Base-by-base conservation (phyloP, 345 rosid species). In the Cardiospermum halicacabum region DNA sequence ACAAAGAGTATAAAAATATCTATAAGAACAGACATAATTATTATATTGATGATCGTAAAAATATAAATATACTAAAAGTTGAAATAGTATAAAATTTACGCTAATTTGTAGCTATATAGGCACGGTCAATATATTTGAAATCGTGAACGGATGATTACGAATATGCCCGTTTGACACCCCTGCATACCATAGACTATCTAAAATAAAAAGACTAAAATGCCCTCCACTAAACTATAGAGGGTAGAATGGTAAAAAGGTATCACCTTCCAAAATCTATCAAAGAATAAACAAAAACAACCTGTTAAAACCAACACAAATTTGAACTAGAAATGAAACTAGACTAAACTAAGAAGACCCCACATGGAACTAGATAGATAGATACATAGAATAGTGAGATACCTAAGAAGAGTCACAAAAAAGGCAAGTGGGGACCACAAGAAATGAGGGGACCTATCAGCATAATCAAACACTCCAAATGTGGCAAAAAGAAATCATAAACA, bases 401-500 rank as follows among this genome's bases (percentile, higher is more conserved):
- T 48, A 6, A 11, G 62, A 27, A 3, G 5, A 53, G 49, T n/a
- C 27, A 39, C 4, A 42, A 56, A 27, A 40, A 51, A 15, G 45
- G 39, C 7, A 57, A n/a, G 37, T 36, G 80, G 69, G 47, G 58
- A 65, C 69, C 65, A 49, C 24, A 54, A 48, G n/a, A n/a, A n/a
- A 43, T 15, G 54, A 36, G 11, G 19, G 37, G 75, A 4, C 72
- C 74, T 31, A 62, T 2, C 3, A 62, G 65, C 56, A 72, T 72
- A 18, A 5, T 60, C 48, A 74, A 69, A 66, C 76, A 7, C 37
- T 61, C 73, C 70, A 71, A 82, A 74, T 78, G 82, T 68, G 80
- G 82, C 74, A 77, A 82, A 73, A 57, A 60, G 76, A 80, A 53
- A 56, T 77, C 82, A 68, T 75, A 40, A 10, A 7, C 21, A 15